phyloP scores from a whole-genome alignment of 2,329 filamentous ascomycete genomes.

The Truncatella angustata region DNA sequence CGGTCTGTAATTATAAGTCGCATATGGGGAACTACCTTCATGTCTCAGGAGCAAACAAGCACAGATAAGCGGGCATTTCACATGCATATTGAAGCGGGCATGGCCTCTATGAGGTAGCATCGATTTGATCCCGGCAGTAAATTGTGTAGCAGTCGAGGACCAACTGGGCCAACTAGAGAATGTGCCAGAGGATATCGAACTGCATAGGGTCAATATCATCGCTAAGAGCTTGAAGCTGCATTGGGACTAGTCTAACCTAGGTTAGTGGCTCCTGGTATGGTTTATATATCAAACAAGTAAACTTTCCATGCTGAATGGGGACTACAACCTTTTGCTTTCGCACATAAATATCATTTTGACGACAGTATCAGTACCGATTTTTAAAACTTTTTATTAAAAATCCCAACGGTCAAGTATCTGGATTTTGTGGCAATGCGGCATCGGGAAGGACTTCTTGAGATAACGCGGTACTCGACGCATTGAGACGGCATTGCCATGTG shows the following conservation, averaged over 20 bases:
- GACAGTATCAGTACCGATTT: background rate
- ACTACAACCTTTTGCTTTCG: background rate
- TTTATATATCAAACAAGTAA: background rate
- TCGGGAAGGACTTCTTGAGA: no score
- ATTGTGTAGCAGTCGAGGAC: background rate
- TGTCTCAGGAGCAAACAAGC: no score
- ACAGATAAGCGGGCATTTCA: background rate
- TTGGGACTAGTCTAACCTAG: background rate
- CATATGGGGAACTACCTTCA: no score
- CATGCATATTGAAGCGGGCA: background rate
- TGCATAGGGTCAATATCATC: background rate
- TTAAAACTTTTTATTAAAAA: no score
- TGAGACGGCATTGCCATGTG: background rate
- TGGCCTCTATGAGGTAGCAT: background rate
- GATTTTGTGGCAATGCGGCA: no score
- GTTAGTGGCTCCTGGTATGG: no score
- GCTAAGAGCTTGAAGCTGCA: background rate
- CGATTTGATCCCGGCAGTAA: background rate
- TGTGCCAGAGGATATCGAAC: background rate
- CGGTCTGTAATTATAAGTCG: no score
- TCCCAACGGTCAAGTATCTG: no score
- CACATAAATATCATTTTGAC: background rate
- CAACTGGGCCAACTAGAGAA: background rate
- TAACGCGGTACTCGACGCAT: no score
- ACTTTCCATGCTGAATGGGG: background rate